Evolutionary conservation across 2,329 filamentous ascomycete genomes (phyloP), one percentile per base, ranked within the genome.

Genomic region (Penicillium occitanis): DNA sequence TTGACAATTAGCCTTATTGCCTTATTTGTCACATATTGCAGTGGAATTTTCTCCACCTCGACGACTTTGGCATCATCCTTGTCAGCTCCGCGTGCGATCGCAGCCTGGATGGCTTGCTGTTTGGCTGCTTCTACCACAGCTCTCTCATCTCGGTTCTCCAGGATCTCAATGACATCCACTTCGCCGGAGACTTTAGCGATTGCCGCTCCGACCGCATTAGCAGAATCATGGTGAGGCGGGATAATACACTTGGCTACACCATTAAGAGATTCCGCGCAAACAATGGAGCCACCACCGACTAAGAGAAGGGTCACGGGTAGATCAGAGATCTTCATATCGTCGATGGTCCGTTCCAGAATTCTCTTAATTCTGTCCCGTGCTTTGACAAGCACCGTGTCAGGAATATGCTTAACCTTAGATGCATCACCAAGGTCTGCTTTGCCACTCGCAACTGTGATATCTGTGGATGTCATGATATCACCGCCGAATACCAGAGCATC

Each of bases 151-250:
- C 69, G 67, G 17, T 68, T 78, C 25, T 80, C 78, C 17, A 81
- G 70, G 10, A 83, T 80, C 67, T 84, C 79, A n/a, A 86, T 82
- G 1, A 82, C 75, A 64, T 87, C 85, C 1, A 87, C 76, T 10
- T 82, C 81, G 0, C 84, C 85, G 2, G 82, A 81, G 0, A 86
- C 82, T 63, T 84, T 84, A 2, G 84, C 84, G 37, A 86, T 86
- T 0, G 86, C 86, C 0, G 86, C 86, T 5, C 86, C 86, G 2
- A 88, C 83, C 0, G 86, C 86, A 72, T 88, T 88, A 3, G 86
- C 86, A 0, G 84, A 85, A 65, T 84, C 84, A 35, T 85, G 79
- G 60, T 82, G 83, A 1, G 82, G 79, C 0, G 86, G 86, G 4
- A 80, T 76, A 7, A 85, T 82, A 65, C 83, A 81, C 67, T 83